Evolutionary conservation across 2,329 filamentous ascomycete species (phyloP).

Genomic region (Coniochaeta sp.): DNA sequence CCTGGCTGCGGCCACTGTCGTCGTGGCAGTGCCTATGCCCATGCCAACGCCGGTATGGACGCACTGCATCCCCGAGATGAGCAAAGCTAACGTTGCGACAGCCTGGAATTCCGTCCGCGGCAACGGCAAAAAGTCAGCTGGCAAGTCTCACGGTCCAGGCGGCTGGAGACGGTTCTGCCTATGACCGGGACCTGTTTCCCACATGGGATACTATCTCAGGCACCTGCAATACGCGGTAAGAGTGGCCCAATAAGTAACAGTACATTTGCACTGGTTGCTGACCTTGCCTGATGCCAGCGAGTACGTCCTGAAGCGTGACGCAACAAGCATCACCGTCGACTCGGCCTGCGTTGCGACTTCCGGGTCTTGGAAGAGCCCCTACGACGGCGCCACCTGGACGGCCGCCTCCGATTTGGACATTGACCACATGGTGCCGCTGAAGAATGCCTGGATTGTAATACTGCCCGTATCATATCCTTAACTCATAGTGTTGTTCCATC

Average conservation of each 20-base stretch:
- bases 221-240: conserved; percentile 59
- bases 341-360: conserved; percentile 54
- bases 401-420: conserved; percentile 67
- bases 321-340: conserved; percentile 51
- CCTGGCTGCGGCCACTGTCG: background rate
- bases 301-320: conserved; percentile 67
- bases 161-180: conserved; percentile 45
- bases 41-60: background rate
- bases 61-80: background rate
- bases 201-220: conserved; percentile 62
- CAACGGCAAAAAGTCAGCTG: conserved; percentile 51
- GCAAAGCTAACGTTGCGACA: conserved; percentile 12
- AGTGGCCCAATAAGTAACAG: too few species aligned
- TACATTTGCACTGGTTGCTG: background rate
- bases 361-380: conserved; percentile 65
- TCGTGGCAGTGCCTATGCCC: background rate
- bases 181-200: conserved; percentile 62
- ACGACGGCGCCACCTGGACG: conserved; percentile 67
- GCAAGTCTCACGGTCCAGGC: conserved; percentile 49
- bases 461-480: background rate
- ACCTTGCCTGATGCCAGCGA: conserved; percentile 34
- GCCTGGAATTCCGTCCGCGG: conserved; percentile 55
- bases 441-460: conserved; percentile 67
- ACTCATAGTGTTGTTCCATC: too few species aligned
- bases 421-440: conserved; percentile 75